These are phyloP conservation scores for Uncinocarpus reesii DNA, from an alignment of 2,329 filamentous ascomycete genomes.

Conservation along the genomic window DNA sequence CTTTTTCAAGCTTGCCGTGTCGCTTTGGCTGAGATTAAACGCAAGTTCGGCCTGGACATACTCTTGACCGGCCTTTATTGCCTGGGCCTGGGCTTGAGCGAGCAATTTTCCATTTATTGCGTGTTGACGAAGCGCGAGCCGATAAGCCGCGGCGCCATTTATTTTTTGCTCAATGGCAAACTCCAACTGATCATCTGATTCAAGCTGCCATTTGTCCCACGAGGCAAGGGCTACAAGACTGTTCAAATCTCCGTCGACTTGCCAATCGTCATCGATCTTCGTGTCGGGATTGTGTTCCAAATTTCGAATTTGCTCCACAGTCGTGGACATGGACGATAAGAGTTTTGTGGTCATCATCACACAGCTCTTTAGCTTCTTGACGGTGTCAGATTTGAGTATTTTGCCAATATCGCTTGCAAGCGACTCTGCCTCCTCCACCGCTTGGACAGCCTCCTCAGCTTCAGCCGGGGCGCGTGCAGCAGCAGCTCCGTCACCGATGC, in stretches of 20 bases:
- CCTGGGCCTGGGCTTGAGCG: constrained; percentile 1
- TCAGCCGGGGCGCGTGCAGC: background rate
- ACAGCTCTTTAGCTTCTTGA: background rate
- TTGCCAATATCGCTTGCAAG: background rate
- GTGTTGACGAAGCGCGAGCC: constrained; percentile 3
- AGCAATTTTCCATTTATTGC: constrained; percentile 7
- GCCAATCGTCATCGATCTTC: background rate
- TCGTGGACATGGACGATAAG: background rate
- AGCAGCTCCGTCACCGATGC: background rate
- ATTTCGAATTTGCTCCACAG: background rate
- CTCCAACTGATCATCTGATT: constrained; percentile 5
- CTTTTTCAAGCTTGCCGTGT: background rate
- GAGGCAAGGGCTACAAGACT: background rate
- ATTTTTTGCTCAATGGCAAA: constrained; percentile 1
- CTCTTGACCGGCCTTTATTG: constrained; percentile 8
- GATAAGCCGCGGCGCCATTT: constrained; percentile 1
- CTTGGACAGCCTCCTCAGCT: background rate
- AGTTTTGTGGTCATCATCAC: background rate
- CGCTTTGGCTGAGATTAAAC: background rate
- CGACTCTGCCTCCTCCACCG: background rate
- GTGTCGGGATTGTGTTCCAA: background rate
- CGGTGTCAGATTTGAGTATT: background rate
- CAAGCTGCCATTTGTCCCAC: constrained; percentile 6
- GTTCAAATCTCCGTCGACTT: background rate
- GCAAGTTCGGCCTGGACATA: constrained; percentile 4